These are phyloP conservation scores for Rhodotorula babjevae DNA, from an alignment of 768 basidiomycete species.

Conservation along the genomic window DNA sequence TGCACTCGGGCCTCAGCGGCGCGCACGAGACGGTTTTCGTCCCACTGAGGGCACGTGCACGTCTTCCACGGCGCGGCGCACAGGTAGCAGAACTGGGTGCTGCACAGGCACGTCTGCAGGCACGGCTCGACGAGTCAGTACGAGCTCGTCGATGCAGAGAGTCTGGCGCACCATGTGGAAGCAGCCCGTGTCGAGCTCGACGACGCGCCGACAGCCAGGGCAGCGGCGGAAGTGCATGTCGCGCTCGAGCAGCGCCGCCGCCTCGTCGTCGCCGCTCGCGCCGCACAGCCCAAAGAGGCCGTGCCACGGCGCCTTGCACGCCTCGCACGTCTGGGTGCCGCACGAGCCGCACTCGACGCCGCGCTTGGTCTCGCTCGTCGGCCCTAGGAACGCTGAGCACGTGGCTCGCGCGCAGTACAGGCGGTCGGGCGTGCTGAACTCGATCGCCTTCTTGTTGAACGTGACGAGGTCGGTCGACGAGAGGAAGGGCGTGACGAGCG, in stretches of 20 bases:
- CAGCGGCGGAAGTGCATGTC: constrained; percentile 60
- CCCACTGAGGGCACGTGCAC: constrained; percentile 63
- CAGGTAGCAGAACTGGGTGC: constrained; percentile 60
- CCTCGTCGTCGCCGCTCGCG: constrained; percentile 49
- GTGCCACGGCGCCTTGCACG: constrained; percentile 1
- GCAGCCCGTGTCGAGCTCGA: constrained; percentile 60
- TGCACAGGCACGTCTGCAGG: constrained; percentile 49
- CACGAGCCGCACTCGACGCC: constrained; percentile 5
- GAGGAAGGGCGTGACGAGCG: constrained; percentile 10
- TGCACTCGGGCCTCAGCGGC: constrained; percentile 46
- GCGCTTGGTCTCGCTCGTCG: not conserved
- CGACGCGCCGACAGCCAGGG: constrained; percentile 57
- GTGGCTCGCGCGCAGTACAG: constrained; percentile 3
- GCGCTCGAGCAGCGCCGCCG: constrained; percentile 53
- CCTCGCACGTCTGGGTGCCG: not conserved
- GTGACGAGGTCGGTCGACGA: not conserved
- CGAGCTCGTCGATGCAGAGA: too few species aligned
- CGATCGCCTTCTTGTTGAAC: not conserved
- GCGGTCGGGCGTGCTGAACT: constrained; percentile 5
- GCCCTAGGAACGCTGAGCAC: constrained; percentile 10
- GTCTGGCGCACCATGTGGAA: constrained; percentile 53
- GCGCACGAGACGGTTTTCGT: constrained; percentile 52
- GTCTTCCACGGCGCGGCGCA: constrained; percentile 63
- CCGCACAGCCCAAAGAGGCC: constrained; percentile 15
- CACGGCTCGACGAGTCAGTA: not conserved